phyloP scores from a whole-genome alignment of 2,329 filamentous ascomycete genomes.

The Aspergillus sojae region DNA sequence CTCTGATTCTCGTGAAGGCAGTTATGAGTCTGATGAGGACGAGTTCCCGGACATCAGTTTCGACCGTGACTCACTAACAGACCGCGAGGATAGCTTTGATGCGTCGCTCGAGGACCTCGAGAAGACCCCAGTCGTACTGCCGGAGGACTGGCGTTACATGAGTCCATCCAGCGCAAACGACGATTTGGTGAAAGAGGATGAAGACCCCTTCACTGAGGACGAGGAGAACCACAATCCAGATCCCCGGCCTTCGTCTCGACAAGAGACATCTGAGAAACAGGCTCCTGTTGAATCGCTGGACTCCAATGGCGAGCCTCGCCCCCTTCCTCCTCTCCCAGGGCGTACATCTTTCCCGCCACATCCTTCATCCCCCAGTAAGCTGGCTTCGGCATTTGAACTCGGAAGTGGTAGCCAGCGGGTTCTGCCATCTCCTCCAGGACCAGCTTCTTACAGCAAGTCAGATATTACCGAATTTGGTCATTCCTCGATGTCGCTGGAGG shows the following conservation, averaged over 20 bases:
- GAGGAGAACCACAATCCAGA: conserved; percentile 68
- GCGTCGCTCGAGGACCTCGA: conserved; percentile 93
- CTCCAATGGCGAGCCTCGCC: conserved; percentile 80
- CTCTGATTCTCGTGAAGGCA: conserved; percentile 87
- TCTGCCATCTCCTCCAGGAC: conserved; percentile 71
- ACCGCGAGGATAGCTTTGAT: conserved; percentile 88
- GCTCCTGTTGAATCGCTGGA: conserved; percentile 71
- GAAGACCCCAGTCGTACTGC: conserved; percentile 96
- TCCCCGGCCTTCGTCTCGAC: conserved; percentile 52
- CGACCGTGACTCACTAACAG: conserved; percentile 59
- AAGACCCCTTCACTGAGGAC: conserved; percentile 67
- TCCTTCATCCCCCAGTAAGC: conserved; percentile 61
- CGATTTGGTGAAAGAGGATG: conserved; percentile 56
- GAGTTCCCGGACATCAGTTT: conserved; percentile 67
- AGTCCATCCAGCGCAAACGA: conserved; percentile 65
- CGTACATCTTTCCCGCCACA: conserved; percentile 46
- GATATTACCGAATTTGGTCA: conserved; percentile 78
- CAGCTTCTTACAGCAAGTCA: conserved; percentile 69
- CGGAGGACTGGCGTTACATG: conserved; percentile 89
- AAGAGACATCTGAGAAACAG: conserved; percentile 40
- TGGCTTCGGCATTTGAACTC: conserved; percentile 72
- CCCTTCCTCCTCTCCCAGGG: conserved; percentile 78
- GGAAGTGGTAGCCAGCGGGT: conserved; percentile 67
- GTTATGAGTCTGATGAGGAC: conserved; percentile 78
- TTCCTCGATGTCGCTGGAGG: conserved; percentile 79